Base-by-base conservation (phyloP, 805 yeast species). In the Sugiyamaella qingdaonensis region DNA sequence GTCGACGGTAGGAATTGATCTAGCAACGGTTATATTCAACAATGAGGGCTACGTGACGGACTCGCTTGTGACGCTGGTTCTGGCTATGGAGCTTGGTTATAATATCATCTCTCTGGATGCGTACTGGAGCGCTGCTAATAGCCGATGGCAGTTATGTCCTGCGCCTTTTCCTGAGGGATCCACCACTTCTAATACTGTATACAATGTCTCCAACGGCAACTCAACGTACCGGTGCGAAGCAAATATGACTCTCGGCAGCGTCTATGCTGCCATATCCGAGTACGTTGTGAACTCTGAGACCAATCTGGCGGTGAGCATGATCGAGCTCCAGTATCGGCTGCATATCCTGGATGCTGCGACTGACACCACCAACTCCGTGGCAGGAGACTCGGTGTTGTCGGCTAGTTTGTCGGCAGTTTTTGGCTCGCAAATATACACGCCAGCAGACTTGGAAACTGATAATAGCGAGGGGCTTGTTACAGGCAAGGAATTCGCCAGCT, bases 81-180 rank as follows among this genome's bases (percentile, higher is more conserved):
- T 51, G 9, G 55, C 66, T 5, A 61, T 75, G 31, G 61, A 58
- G 11, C 60, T 59, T 0, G 79, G 80, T 4, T 66, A 67, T 46
- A 67, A 63, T 21, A 60, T 68, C 2, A 46, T 75, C 16, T 61
- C 69, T 55, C 37, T 79, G 5, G 82, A 82, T 59, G 60, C 80
- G n/a, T 80, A 75, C 63, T 81, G 79, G 79, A 78, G 78, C 61
- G 68, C 69, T 34, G 60, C 58, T 42, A 64, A 68, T 7, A 46
- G 56, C 10, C 57, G 53, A 43, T 80, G 84, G 84, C 84, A 79
- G 62, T 64, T 80, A 19, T 81, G 85, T 58, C 85, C 85, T 1
- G 47, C 29, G 19, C 55, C 54, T 18, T 50, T 41, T 14, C 54
- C 56, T 1, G 5, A 24, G 11, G 51, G 35, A 1, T 14, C 21